Evolutionary conservation across 176 grass and related monocot species (phyloP), one percentile per base, ranked within the genome.

Genomic region (Dendrocalamus sinicus): DNA sequence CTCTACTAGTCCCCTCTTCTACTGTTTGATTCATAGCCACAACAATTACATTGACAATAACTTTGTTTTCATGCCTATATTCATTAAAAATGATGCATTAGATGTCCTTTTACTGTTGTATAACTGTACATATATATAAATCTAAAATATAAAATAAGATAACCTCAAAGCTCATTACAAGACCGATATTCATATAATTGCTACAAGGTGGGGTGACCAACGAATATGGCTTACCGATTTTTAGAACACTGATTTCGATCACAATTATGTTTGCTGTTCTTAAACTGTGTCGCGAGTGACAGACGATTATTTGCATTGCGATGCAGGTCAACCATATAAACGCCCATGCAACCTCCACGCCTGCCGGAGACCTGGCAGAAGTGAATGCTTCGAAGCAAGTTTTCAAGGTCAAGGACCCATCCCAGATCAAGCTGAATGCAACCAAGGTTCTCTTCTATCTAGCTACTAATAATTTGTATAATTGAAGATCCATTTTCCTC

Each of bases 251-350:
- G 17, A 23, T 23, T 44, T 70, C 2, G 20, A 47, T 12, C 41
- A 44, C 10, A 39, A 39, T 4, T 39, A 39, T 12, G 6, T 50
- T 50, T 72, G 14, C 9, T 40, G 3, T 47, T 41, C 32, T 17
- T 41, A 20, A 41, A 40, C 9, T 9, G 37, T 16, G 17, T 4
- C 17, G 10, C 8, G 1, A 8, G 19, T 68, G 1, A 52, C 41
- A 54, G 12, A 71, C 9, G 54, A 43, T 6, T 80, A 81, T 65
- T 52, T 58, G 26, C 28, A 55, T 77, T 22, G 11, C 17, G 20
- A 30, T 9, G 28, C 66, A 92, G 90, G 90, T 95, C 37, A 92
- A 89, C 72, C 90, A 95, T 77, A 88, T 90, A 44, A 95, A 95
- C 16, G 89, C 90, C 46, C 85, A 92, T 51, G 93, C 93, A 39